Evolutionary conservation across 164 flowering plant species (phyloP), one percentile per base, ranked within the genome.

Genomic region (Saururus chinensis): DNA sequence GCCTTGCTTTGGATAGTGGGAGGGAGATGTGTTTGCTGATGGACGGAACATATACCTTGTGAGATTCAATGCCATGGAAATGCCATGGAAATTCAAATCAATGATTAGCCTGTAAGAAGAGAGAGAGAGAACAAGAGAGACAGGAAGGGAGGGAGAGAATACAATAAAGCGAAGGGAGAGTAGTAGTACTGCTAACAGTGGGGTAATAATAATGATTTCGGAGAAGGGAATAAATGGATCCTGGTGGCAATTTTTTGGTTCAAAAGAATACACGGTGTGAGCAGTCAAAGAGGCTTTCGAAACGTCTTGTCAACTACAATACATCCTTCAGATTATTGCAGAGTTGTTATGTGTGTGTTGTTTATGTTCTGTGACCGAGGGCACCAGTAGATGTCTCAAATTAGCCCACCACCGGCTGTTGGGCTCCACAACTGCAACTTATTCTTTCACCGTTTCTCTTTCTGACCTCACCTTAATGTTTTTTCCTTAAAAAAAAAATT

Each of bases 41-140:
- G 69, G 82, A 77, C 72, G 80, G 85, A 81, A 79, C 82, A 68
- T 81, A 75, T 79, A 72, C 81, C 80, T 45, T 68, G 61, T 60
- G 52, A 67, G 74, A 71, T 71, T 67, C 71, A 68, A 57, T 42
- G 14, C 49, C 37, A 30, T 70, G 60, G 63, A 61, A n/a, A n/a
- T 65, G 55, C 51, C 52, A 63, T 70, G 60, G 63, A 61, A 74
- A 74, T 75, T 75, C 79, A 77, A 79, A 77, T 58, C 76, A 82
- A 82, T 80, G 79, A 82, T 78, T 80, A 76, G 77, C 72, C 54
- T n/a, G 45, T 57, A 30, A 57, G 40, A 63, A 54, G 42, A 57
- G 72, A 61, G 65, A 62, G 67, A 57, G 67, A 26, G 59, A 56
- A 51, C 20, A 54, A 22, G 65, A 51, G 63, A 60, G 65, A 60